A percentile compares a stretch with the other conserved stretches of the same genome.
These are phyloP conservation scores for Puccinia triticina DNA, from an alignment of 1,284 basidiomycete genomes.

Conservation along the genomic window DNA sequence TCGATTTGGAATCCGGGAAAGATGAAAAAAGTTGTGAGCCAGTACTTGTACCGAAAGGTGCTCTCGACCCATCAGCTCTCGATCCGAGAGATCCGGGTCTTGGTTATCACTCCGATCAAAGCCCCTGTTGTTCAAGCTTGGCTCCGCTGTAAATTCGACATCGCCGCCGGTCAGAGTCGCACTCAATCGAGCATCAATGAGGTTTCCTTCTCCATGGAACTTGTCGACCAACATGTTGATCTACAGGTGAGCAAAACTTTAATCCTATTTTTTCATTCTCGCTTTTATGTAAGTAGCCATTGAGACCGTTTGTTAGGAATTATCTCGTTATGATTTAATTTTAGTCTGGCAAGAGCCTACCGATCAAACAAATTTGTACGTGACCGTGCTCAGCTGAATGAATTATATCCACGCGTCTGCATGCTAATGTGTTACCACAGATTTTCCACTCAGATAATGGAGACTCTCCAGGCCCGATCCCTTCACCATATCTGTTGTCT, in stretches of 20 bases:
- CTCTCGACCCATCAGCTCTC: constrained; percentile 2
- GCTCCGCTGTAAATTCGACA: constrained; percentile 49
- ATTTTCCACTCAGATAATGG: constrained; percentile 10
- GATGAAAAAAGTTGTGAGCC: constrained; percentile 26
- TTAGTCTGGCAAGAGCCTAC: constrained; percentile 27
- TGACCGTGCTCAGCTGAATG: neutral
- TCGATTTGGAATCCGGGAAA: constrained; percentile 43
- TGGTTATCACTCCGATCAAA: constrained; percentile 31
- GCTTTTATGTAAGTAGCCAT: neutral
- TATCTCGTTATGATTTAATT: constrained; percentile 26
- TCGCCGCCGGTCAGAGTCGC: neutral
- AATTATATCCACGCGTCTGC: neutral
- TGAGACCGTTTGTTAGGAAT: neutral
- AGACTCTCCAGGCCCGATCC: neutral
- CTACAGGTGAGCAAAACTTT: constrained; percentile 4
- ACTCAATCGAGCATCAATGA: constrained; percentile 26
- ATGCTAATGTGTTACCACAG: neutral
- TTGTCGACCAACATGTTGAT: constrained; percentile 16
- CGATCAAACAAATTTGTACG: constrained; percentile 5
- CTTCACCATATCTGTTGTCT: constrained; percentile 9
- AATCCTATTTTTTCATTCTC: neutral
- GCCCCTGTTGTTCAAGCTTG: constrained; percentile 15
- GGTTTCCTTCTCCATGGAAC: constrained; percentile 16
- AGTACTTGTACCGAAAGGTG: constrained; percentile 26
- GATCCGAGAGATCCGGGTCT: constrained; percentile 8